Percentiles rank a stretch among this genome's conserved stretches.
Evolutionary conservation across 1,139 yeast species (phyloP).

Genomic region (Schizosaccharomyces versatilis): DNA sequence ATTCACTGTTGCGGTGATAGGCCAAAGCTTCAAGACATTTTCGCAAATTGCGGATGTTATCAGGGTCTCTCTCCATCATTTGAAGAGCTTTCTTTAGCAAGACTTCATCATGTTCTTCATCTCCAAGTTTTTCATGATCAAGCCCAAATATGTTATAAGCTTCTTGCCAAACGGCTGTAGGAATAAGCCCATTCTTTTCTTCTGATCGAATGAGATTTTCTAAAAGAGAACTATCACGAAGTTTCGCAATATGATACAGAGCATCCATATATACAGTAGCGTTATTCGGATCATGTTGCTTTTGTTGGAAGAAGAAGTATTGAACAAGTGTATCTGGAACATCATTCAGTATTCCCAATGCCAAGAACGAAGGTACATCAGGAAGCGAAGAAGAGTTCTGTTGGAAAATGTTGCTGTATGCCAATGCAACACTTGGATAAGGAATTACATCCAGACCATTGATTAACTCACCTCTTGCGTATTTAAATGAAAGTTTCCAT

Average conservation of each 20-base stretch:
- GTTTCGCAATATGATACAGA: conserved; percentile 27
- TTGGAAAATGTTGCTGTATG: background rate
- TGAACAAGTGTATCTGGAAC: background rate
- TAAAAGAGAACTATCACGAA: conserved; percentile 27
- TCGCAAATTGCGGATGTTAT: conserved; percentile 15
- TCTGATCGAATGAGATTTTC: conserved; percentile 33
- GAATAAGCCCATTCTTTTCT: conserved; percentile 35
- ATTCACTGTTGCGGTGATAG: conserved; percentile 27
- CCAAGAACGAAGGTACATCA: conserved; percentile 52
- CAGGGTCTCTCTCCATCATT: conserved; percentile 3
- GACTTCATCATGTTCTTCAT: conserved; percentile 13
- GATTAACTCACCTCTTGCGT: background rate
- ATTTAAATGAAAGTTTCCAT: background rate
- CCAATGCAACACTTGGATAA: background rate
- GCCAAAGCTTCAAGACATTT: conserved; percentile 40
- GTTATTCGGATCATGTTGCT: conserved; percentile 31
- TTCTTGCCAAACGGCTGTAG: conserved; percentile 35
- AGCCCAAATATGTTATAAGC: conserved; percentile 33
- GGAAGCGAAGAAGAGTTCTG: background rate
- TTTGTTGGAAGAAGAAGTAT: conserved; percentile 5
- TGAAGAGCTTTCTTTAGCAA: conserved; percentile 14
- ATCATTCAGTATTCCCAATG: conserved; percentile 39
- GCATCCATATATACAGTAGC: conserved; percentile 51
- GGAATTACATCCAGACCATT: background rate
- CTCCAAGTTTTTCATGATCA: conserved; percentile 19